Conservation (phyloP, 768 basidiomycete genomes). For the Hericium erinaceus region DNA sequence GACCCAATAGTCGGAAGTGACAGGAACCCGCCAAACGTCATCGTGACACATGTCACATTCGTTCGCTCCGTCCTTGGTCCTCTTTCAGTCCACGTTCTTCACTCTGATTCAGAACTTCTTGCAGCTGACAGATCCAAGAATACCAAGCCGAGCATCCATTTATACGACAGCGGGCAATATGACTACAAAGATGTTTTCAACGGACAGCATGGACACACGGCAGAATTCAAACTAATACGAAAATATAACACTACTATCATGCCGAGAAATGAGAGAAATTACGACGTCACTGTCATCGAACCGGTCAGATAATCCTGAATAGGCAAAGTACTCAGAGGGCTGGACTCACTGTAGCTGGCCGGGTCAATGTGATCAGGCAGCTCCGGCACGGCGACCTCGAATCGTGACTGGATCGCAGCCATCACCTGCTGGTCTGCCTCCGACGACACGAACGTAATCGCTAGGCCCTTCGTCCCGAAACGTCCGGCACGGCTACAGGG, state of each 20-base stretch:
- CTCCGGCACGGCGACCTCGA: constrained; percentile 95
- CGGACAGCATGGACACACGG: constrained; percentile 5
- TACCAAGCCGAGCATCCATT: neutral
- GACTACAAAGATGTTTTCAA: constrained; percentile 2
- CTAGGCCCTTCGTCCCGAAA: constrained; percentile 98
- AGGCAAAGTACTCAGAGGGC: neutral
- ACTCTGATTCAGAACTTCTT: too few relatives aligned
- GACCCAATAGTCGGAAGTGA: neutral
- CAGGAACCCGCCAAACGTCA: neutral
- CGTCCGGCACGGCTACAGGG: constrained; percentile 85
- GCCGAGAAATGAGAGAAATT: constrained; percentile 5
- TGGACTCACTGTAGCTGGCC: constrained; percentile 82
- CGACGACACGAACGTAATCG: constrained; percentile 91
- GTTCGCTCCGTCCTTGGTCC: too few relatives aligned
- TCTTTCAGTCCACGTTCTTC: too few relatives aligned
- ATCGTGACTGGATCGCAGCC: constrained; percentile 88
- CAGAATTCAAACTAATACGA: neutral
- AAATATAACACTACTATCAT: neutral
- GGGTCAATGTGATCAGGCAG: constrained; percentile 91
- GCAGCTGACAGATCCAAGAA: too few relatives aligned
- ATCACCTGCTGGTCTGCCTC: constrained; percentile 93
- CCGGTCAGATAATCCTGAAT: neutral
- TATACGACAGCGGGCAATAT: neutral
- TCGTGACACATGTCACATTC: neutral
- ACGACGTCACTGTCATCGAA: constrained; percentile 30